Evolutionary conservation across 83 land plant genomes (phyloP), one percentile per base, ranked within the genome.

Genomic region (Picea mariana): DNA sequence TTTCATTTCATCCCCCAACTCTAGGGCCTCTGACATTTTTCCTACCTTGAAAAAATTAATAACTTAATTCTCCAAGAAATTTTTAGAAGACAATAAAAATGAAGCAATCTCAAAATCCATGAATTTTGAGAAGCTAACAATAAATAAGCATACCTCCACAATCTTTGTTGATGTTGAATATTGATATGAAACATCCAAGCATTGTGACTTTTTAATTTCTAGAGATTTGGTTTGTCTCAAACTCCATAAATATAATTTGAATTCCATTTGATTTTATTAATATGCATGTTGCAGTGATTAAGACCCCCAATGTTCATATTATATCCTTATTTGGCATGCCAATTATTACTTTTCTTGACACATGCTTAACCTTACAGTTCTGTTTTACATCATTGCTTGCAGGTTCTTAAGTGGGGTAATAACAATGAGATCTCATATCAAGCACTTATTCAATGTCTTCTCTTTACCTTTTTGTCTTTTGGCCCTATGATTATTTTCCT

Each of bases 21-120:
- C 75, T 38, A 85, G 34, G 73, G 91, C 93, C 52, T 89, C 86
- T 34, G 85, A 87, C 75, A 91, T 27, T 66, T 68, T 87, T 1
- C 86, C 73, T 58, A 87, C 89, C 67, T n/a, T 27, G 31, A 31
- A 31, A 31, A 31, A 31, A 31, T 1, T 31, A 31, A 31, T 31
- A 31, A 31, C 34, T 31, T 31, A 31, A 31, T 31, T 31, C 34
- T 31, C 34, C 34, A 1, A 31, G 34, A 31, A 31, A 31, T 31
- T 31, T 31, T 31, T 31, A 31, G 11, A 72, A 12, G 3, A 12
- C 23, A 72, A 42, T 16, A 9, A 72, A 72, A 72, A 49, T 13
- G 44, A 72, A 42, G 55, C 8, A 72, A 72, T 26, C 55, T 72
- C 52, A 42, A 44, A 72, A 72, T 9, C 17, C 20, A 72, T 21